Percentiles rank a stretch among this genome's conserved stretches.
Evolutionary conservation across 768 basidiomycete species (phyloP).

Genomic region (Phaffia tasmanica): DNA sequence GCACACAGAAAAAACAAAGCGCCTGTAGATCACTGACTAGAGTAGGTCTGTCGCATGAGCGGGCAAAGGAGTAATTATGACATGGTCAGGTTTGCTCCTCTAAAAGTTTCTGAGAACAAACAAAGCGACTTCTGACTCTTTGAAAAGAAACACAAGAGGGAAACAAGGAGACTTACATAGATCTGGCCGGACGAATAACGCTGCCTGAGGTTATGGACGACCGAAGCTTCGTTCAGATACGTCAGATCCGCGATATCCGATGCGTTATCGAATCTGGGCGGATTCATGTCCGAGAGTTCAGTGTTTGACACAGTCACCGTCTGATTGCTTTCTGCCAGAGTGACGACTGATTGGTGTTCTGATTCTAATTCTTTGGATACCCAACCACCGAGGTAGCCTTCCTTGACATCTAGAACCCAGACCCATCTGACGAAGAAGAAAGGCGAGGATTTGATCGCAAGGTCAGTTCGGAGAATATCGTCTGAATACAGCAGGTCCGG

Average conservation of each 20-base stretch:
- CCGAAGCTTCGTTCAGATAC: conserved; percentile 94
- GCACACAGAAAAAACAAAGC: neutral
- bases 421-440: conserved; percentile 22
- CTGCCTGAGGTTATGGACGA: conserved; percentile 90
- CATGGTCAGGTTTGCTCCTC: neutral
- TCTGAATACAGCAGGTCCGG: too few relatives aligned
- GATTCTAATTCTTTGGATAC: conserved; percentile 17
- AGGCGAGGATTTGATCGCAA: too few relatives aligned
- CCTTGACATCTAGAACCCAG: conserved; percentile 21
- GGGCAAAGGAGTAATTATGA: neutral
- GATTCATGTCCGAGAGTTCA: conserved; percentile 29
- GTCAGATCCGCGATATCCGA: conserved; percentile 98
- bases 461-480: neutral
- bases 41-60: conserved; percentile 57
- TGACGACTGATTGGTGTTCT: conserved; percentile 3
- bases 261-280: conserved; percentile 69
- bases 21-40: conserved; percentile 39
- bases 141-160: too few relatives aligned
- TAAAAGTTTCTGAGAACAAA: neutral
- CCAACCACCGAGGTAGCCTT: conserved; percentile 26
- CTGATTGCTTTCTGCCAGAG: conserved; percentile 10
- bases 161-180: conserved; percentile 53
- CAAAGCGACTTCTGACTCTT: neutral
- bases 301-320: conserved; percentile 6
- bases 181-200: conserved; percentile 85